A percentile compares a stretch with the other conserved stretches of the same genome.
These are phyloP conservation scores for Candida khao-thaluensis DNA, from an alignment of 805 yeast genomes.

Conservation along the genomic window DNA sequence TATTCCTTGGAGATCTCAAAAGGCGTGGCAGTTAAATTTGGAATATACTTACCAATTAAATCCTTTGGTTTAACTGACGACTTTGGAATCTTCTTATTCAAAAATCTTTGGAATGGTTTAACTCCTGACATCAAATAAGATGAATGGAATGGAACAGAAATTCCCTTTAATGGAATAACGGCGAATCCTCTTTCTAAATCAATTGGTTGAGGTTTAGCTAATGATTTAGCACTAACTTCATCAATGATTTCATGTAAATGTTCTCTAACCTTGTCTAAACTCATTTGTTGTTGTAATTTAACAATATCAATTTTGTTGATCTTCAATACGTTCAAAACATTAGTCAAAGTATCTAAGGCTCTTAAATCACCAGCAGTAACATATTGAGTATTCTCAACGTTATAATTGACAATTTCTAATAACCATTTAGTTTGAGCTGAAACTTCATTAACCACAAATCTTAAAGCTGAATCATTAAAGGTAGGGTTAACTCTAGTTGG, in stretches of 20 bases:
- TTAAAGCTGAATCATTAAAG: constrained; percentile 88
- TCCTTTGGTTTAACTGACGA: constrained; percentile 94
- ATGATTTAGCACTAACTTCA: constrained; percentile 78
- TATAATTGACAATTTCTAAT: constrained; percentile 95
- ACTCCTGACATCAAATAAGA: constrained; percentile 98
- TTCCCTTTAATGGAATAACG: constrained; percentile 96
- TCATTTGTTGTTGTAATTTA: constrained; percentile 76
- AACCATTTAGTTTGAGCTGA: constrained; percentile 85
- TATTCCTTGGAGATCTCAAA: constrained; percentile 94
- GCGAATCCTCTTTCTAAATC: constrained; percentile 96
- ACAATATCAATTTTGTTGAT: constrained; percentile 91
- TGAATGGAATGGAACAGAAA: constrained; percentile 99
- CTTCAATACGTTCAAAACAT: constrained; percentile 90
- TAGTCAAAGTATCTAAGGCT: constrained; percentile 88
- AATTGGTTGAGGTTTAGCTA: constrained; percentile 93
- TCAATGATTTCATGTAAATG: constrained; percentile 85
- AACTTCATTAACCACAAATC: constrained; percentile 91
- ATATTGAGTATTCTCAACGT: constrained; percentile 97
- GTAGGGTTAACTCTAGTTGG: constrained; percentile 90
- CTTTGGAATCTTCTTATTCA: constrained; percentile 92
- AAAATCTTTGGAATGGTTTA: constrained; percentile 97
- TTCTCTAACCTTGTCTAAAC: constrained; percentile 83
- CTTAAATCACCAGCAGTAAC: constrained; percentile 99
- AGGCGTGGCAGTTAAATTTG: constrained; percentile 97
- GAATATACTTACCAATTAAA: constrained; percentile 93